Evolutionary conservation across 2,329 filamentous ascomycete species (phyloP).

Genomic region (Exophiala bonariae): DNA sequence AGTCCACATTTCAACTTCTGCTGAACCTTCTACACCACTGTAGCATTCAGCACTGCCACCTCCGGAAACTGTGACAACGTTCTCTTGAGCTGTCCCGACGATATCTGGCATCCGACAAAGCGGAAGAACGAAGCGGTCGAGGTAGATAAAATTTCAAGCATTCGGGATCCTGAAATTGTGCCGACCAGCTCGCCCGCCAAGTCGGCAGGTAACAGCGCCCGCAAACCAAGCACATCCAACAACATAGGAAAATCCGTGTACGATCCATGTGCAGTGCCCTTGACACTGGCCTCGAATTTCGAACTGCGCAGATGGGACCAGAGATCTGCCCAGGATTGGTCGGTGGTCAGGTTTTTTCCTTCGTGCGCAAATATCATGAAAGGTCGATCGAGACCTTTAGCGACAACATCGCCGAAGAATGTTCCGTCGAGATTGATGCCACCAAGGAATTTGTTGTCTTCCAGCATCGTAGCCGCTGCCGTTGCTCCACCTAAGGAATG

Average conservation of each 20-base stretch:
- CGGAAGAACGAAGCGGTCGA: constrained; percentile 1
- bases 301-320: constrained; percentile 6
- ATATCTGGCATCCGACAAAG: background rate
- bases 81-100: no score
- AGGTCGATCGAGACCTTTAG: background rate
- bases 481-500: background rate
- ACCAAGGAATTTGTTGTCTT: background rate
- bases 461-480: background rate
- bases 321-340: background rate
- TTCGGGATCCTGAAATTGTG: background rate
- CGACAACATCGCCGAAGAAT: background rate
- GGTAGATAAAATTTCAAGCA: constrained; percentile 3
- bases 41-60: no score
- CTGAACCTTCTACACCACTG: no score
- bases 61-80: no score
- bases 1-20: no score
- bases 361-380: constrained; percentile 6
- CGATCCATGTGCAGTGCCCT: background rate
- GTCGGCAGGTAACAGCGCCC: background rate
- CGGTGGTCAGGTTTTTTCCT: constrained; percentile 2
- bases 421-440: constrained; percentile 7
- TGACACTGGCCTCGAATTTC: background rate
- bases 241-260: background rate
- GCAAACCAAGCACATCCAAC: background rate
- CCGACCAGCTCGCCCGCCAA: background rate